Conservation (phyloP, 805 yeast species). For the Blastobotrys parvus region DNA sequence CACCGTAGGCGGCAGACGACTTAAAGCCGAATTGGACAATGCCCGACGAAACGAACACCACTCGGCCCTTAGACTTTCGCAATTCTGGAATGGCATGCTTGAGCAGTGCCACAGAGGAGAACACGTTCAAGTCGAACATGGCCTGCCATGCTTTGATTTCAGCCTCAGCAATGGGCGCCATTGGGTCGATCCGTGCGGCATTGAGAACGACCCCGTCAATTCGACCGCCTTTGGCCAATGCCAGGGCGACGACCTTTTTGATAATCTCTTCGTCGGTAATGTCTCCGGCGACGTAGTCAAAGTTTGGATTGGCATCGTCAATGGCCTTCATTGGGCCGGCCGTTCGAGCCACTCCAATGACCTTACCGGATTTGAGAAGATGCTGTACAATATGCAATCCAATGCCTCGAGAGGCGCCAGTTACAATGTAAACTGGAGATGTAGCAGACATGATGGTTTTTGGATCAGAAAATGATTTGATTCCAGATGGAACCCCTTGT, state of each 20-base stretch:
- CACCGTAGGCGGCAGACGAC: constrained; percentile 90
- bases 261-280: constrained; percentile 34
- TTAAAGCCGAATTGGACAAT: constrained; percentile 53
- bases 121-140: constrained; percentile 68
- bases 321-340: constrained; percentile 38
- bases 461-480: no score
- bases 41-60: constrained; percentile 77
- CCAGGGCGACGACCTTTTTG: constrained; percentile 33
- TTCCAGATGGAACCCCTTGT: no score
- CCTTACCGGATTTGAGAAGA: constrained; percentile 33
- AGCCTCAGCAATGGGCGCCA: constrained; percentile 44
- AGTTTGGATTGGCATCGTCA: constrained; percentile 28
- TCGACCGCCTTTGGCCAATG: constrained; percentile 39
- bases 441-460: no score
- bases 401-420: constrained; percentile 49
- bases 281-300: constrained; percentile 42
- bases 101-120: constrained; percentile 56
- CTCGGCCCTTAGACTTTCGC: constrained; percentile 43
- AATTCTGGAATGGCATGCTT: constrained; percentile 48
- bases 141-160: constrained; percentile 50
- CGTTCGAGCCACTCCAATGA: constrained; percentile 70
- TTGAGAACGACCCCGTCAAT: constrained; percentile 52
- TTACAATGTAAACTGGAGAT: constrained; percentile 24
- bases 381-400: constrained; percentile 65
- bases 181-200: constrained; percentile 78